Conservation (phyloP, 2,329 filamentous ascomycete genomes). For the Ascochyta viciae-villosae region DNA sequence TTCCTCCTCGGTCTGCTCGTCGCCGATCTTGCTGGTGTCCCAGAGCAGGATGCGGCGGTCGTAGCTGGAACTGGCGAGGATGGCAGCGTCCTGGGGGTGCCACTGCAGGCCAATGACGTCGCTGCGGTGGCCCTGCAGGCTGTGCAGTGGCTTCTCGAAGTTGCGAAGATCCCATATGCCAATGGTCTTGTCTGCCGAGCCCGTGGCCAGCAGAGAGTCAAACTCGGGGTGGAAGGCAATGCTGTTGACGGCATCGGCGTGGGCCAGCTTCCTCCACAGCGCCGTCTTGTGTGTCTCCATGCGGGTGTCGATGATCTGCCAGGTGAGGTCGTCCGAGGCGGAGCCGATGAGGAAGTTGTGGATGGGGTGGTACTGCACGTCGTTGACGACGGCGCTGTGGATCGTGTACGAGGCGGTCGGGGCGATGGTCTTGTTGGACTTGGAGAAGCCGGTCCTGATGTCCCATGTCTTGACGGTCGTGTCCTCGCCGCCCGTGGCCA, state of each 20-base stretch:
- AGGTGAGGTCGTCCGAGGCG: slow-evolving; percentile 92
- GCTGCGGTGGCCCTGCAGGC: slow-evolving; percentile 85
- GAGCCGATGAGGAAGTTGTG: slow-evolving; percentile 83
- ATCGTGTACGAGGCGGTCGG: slow-evolving; percentile 81
- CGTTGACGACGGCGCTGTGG: slow-evolving; percentile 91
- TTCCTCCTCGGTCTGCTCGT: slow-evolving; percentile 94
- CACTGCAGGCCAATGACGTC: slow-evolving; percentile 91
- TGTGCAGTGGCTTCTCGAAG: slow-evolving; percentile 87
- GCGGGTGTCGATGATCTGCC: slow-evolving; percentile 91
- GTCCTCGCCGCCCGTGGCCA: slow-evolving; percentile 92
- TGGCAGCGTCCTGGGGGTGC: slow-evolving; percentile 89
- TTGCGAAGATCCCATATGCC: slow-evolving; percentile 95
- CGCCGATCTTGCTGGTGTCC: slow-evolving; percentile 90
- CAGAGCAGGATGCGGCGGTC: slow-evolving; percentile 95
- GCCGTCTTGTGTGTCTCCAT: slow-evolving; percentile 69
- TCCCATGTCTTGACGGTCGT: slow-evolving; percentile 94
- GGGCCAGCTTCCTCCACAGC: slow-evolving; percentile 75
- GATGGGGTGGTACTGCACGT: slow-evolving; percentile 92
- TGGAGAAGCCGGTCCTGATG: slow-evolving; percentile 73
- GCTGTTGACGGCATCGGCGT: slow-evolving; percentile 94
- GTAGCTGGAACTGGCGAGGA: slow-evolving; percentile 90
- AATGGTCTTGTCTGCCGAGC: slow-evolving; percentile 93
- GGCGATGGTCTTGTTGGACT: slow-evolving; percentile 72
- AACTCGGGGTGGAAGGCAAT: slow-evolving; percentile 90
- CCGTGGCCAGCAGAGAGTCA: slow-evolving; percentile 90